These are phyloP conservation scores for Aspergillaceae sp. DNA, from an alignment of 2,329 filamentous ascomycete genomes.

Conservation along the genomic window DNA sequence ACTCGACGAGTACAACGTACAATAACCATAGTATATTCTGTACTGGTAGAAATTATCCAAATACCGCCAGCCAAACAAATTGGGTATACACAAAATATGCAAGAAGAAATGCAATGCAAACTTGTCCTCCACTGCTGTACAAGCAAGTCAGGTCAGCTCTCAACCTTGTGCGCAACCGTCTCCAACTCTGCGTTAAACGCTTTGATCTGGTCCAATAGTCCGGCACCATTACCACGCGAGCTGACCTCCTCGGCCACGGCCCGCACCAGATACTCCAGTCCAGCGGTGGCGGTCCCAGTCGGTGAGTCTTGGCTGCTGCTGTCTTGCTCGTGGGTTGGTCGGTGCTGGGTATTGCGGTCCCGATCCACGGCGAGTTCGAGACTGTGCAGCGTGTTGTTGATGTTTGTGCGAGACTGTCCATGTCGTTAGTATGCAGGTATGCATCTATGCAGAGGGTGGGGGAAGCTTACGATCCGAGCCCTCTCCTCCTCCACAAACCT, in stretches of 20 bases:
- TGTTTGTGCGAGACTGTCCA: constrained; percentile 27
- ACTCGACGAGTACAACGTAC: too few relatives aligned
- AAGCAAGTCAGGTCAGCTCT: constrained; percentile 42
- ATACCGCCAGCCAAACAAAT: too few relatives aligned
- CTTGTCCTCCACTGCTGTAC: constrained; percentile 29
- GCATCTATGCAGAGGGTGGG: neutral
- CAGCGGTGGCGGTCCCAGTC: constrained; percentile 17
- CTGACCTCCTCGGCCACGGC: constrained; percentile 35
- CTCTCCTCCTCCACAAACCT: constrained; percentile 33
- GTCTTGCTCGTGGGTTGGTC: constrained; percentile 11
- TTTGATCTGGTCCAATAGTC: constrained; percentile 33
- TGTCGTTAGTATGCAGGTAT: neutral
- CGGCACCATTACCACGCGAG: constrained; percentile 31
- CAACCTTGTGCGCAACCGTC: constrained; percentile 20
- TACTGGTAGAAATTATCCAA: too few relatives aligned
- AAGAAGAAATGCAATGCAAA: too few relatives aligned
- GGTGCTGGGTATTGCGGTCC: constrained; percentile 24
- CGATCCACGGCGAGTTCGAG: constrained; percentile 36
- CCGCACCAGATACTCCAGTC: constrained; percentile 37
- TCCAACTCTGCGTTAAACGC: constrained; percentile 38
- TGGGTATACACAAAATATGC: too few relatives aligned
- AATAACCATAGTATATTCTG: too few relatives aligned
- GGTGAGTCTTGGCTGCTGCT: constrained; percentile 2
- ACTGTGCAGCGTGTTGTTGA: constrained; percentile 36
- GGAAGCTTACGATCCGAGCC: constrained; percentile 23